Percentiles rank a stretch among this genome's conserved stretches.
These are phyloP conservation scores for Aspergillus transmontanensis DNA, from an alignment of 2,329 filamentous ascomycete genomes.

Conservation along the genomic window DNA sequence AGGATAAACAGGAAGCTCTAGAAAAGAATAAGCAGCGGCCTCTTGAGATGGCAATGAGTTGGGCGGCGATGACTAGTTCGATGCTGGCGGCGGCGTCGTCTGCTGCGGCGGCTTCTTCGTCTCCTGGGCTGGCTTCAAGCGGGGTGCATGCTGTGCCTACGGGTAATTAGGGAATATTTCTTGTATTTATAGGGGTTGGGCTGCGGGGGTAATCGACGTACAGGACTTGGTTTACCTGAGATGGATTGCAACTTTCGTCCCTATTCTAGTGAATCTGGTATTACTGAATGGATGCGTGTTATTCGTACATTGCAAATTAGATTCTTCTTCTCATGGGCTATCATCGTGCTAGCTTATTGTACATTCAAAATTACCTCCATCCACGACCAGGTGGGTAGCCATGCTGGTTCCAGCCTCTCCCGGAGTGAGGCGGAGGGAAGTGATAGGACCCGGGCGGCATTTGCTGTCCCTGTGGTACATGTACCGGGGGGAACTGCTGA, in stretches of 20 bases:
- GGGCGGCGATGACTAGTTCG: background rate
- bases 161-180: background rate
- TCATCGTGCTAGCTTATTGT: background rate
- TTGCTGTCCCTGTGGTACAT: conserved; percentile 27
- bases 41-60: background rate
- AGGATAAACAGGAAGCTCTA: conserved; percentile 22
- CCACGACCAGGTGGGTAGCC: conserved; percentile 19
- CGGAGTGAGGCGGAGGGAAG: conserved; percentile 36
- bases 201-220: background rate
- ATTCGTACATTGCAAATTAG: background rate
- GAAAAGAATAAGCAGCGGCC: conserved; percentile 6
- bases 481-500: conserved; percentile 26
- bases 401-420: conserved; percentile 23
- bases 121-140: background rate
- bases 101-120: background rate
- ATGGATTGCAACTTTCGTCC: background rate
- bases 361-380: conserved; percentile 16
- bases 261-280: background rate
- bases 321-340: background rate
- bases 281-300: background rate
- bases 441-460: conserved; percentile 35
- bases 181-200: background rate
- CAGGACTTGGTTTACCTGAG: background rate
- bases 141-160: background rate
- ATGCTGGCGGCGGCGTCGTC: background rate